Evolutionary conservation across 208 protist species (phyloP), one percentile per base, ranked within the genome.

Genomic region (Plasmodiophora brassicae): DNA sequence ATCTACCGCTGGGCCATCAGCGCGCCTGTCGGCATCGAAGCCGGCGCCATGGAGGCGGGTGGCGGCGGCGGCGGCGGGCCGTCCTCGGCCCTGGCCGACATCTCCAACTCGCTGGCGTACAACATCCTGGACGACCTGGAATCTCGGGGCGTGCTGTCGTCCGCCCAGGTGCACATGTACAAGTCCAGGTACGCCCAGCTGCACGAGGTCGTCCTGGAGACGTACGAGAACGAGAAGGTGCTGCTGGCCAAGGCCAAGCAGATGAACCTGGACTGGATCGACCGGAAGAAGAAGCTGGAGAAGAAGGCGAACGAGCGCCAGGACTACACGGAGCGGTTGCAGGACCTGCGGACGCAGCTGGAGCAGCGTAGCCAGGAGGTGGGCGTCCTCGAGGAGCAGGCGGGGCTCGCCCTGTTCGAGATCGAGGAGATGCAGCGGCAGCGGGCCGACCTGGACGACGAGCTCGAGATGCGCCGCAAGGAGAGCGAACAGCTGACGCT

Each of bases 211-310:
- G 90, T 91, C 44, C 71, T 91, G 54, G 25, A 88, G 44, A 91
- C 90, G 1, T 91, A 91, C 85, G 90, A 91, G n/a, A 89, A 91
- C 45, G 90, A 91, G 72, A 88, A 90, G 46, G 89, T 72, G 10
- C 85, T 91, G 22, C 85, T 91, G 50, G 0, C n/a, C 8, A 89
- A 90, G 45, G 90, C 90, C 0, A 91, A 91, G 90, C 78, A 86
- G 35, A 53, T 90, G 22, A 91, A 91, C 54, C 20, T 46, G 28
- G 87, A 90, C 10, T 53, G 89, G 28, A 25, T 1, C 41, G 53
- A 28, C 8, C 60, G 84, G 84, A 28, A 45, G 8, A 44, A 14
- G 43, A 90, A 90, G 57, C 84, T 90, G 0, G 88, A 90, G 14
- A 86, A 90, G 88, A 45, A 38, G 54, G 35, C 65, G 1, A 10